Conservation (phyloP, 208 protist genomes). For the Trypanosoma conorhini region DNA sequence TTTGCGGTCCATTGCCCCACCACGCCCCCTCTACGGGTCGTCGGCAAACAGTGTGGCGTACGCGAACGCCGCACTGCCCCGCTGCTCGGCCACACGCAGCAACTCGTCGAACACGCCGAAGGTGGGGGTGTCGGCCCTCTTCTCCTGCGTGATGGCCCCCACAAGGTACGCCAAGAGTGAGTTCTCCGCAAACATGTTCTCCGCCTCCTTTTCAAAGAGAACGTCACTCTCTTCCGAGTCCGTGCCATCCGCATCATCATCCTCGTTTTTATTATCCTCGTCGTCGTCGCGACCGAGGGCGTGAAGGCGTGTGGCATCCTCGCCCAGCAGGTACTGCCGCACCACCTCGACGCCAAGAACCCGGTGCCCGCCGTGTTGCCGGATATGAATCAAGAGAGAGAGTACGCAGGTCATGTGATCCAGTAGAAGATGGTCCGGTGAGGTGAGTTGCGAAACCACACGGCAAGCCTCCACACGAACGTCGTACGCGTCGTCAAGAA, state of each 20-base stretch:
- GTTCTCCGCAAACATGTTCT: conserved; percentile 85
- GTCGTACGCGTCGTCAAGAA: conserved; percentile 73
- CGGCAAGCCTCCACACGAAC: conserved; percentile 59
- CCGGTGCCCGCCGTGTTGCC: not conserved
- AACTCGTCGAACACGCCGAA: conserved; percentile 27
- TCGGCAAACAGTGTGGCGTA: conserved; percentile 24
- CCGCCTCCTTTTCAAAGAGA: conserved; percentile 84
- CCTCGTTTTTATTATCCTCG: conserved; percentile 11
- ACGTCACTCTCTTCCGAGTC: conserved; percentile 50
- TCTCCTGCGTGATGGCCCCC: conserved; percentile 9
- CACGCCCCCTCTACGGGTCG: not conserved
- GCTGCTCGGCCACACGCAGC: conserved; percentile 5
- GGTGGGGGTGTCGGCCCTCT: not conserved
- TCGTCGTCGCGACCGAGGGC: conserved; percentile 4
- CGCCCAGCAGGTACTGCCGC: conserved; percentile 16
- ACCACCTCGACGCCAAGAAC: conserved; percentile 1
- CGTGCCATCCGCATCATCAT: conserved; percentile 28
- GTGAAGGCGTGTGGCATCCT: not conserved
- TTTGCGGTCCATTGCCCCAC: not conserved
- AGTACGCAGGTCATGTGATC: conserved; percentile 71
- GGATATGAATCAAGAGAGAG: conserved; percentile 35
- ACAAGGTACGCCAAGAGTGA: conserved; percentile 48
- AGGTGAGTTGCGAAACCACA: conserved; percentile 21
- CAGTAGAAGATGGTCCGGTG: conserved; percentile 1
- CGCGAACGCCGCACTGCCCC: conserved; percentile 12